Percentiles rank a stretch among this genome's conserved stretches.
phyloP scores from a whole-genome alignment of 768 basidiomycete genomes.

The Rhodosporidiobolus odoratus region DNA sequence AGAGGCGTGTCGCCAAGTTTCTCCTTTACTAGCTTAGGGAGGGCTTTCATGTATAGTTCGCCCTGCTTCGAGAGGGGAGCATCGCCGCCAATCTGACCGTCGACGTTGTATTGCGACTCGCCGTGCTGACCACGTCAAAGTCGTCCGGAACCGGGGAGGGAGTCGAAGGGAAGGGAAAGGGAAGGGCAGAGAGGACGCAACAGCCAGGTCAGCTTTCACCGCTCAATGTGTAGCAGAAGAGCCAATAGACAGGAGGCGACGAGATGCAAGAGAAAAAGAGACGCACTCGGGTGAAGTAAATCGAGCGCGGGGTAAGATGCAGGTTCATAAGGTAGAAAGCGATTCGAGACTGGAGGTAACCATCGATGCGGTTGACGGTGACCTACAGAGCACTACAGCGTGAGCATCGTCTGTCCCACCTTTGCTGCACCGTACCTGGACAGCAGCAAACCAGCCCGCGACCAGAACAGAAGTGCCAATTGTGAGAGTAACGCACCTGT shows the following conservation, averaged over 20 bases:
- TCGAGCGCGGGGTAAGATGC: slow-evolving; percentile 91
- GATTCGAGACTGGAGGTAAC: slow-evolving; percentile 92
- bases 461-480: slow-evolving; percentile 19
- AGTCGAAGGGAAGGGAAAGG: neutral
- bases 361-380: slow-evolving; percentile 62
- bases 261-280: neutral
- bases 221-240: no score
- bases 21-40: slow-evolving; percentile 79
- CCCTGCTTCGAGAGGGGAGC: slow-evolving; percentile 78
- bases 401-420: no score
- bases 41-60: slow-evolving; percentile 72
- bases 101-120: slow-evolving; percentile 92
- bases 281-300: slow-evolving; percentile 87
- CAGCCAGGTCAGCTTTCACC: neutral
- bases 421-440: no score
- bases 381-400: slow-evolving; percentile 4
- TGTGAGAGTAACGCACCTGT: slow-evolving; percentile 66
- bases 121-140: slow-evolving; percentile 76
- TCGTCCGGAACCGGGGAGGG: neutral
- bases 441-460: no score
- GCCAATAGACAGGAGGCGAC: neutral
- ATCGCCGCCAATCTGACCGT: slow-evolving; percentile 97
- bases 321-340: slow-evolving; percentile 92
- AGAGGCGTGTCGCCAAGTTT: slow-evolving; percentile 83
- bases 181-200: neutral